Base-by-base conservation (phyloP, 2,329 filamentous ascomycete genomes). In the Colletotrichum spinosum region DNA sequence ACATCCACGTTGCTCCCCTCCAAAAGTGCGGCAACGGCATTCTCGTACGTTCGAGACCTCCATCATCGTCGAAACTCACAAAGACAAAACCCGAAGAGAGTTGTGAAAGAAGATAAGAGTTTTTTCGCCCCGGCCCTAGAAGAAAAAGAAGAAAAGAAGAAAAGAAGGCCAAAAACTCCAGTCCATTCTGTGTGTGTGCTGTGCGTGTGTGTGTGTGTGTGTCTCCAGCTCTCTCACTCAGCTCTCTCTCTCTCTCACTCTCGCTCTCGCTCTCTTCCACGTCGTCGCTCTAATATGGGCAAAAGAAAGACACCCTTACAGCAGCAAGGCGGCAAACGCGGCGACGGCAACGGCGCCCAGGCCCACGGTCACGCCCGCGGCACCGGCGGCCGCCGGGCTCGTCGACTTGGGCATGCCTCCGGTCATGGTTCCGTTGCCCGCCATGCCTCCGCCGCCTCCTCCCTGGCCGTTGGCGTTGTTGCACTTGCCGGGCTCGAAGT, bases 401-500 rank as follows among this genome's bases (percentile, higher is more conserved):
- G 58, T 52, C 13, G 55, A 37, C 58, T 56, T 46, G 41, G 17
- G 53, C n/a, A 15, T 6, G 15, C 48, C 55, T 13, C 37, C 39
- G 49, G 37, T 11, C 45, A 45, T 59, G 5, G 55, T 54, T 68
- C 72, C 66, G 68, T 72, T 72, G 70, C 41, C 17, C 34, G 42
- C 12, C 37, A 44, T 46, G 38, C 50, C 11, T 11, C 39, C 53
- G 2, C 48, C 54, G 54, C 45, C 45, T 10, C 49, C 13, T 9
- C 10, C 52, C 44, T 44, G 59, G 67, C 73, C 68, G 69, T 72
- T 72, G 69, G 68, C 68, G 54, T 70, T 68, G 42, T 65, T 67
- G 67, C 75, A 77, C 71, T 74, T 75, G 34, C 62, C 58, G n/a
- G 70, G 51, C 42, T 67, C 70, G 57, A 76, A 77, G 60, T 69